phyloP scores from a whole-genome alignment of 2,329 filamentous ascomycete species.

The Fusarium palustre region DNA sequence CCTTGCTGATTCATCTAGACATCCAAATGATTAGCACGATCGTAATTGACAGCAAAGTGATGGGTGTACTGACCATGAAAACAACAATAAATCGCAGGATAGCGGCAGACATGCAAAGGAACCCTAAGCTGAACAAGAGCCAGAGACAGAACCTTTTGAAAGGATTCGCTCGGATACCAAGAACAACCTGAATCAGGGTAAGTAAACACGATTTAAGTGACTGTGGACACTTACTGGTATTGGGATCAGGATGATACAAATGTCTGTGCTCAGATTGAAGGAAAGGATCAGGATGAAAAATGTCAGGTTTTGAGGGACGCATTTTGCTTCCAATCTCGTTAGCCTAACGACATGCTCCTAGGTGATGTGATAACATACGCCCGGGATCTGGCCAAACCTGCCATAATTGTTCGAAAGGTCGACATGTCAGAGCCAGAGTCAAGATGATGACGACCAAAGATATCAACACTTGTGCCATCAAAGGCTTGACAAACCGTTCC shows the following conservation, averaged over 20 bases:
- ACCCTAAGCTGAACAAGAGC: constrained; percentile 50
- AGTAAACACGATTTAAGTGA: fast-evolving
- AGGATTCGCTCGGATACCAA: constrained; percentile 46
- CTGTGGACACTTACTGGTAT: constrained; percentile 43
- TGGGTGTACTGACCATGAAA: constrained; percentile 42
- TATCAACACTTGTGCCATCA: constrained; percentile 48
- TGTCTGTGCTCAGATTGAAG: constrained; percentile 52
- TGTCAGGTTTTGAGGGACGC: constrained; percentile 49
- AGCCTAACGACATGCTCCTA: background rate
- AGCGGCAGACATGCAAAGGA: constrained; percentile 51
- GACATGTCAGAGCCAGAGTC: constrained; percentile 48
- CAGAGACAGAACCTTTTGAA: constrained; percentile 48
- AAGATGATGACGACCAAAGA: constrained; percentile 46
- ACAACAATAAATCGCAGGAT: constrained; percentile 48
- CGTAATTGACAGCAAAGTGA: fast-evolving
- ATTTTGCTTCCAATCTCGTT: constrained; percentile 26
- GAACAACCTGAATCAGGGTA: constrained; percentile 38
- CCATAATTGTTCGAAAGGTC: constrained; percentile 52
- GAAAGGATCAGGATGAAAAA: constrained; percentile 51
- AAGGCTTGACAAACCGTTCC: constrained; percentile 52
- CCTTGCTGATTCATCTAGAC: constrained; percentile 30
- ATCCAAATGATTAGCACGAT: background rate
- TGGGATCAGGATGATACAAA: constrained; percentile 52
- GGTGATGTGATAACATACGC: constrained; percentile 40
- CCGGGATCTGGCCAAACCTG: constrained; percentile 54